phyloP scores from a whole-genome alignment of 108 stramenopile genomes.

The Cyclotella choctawhatcheeana region DNA sequence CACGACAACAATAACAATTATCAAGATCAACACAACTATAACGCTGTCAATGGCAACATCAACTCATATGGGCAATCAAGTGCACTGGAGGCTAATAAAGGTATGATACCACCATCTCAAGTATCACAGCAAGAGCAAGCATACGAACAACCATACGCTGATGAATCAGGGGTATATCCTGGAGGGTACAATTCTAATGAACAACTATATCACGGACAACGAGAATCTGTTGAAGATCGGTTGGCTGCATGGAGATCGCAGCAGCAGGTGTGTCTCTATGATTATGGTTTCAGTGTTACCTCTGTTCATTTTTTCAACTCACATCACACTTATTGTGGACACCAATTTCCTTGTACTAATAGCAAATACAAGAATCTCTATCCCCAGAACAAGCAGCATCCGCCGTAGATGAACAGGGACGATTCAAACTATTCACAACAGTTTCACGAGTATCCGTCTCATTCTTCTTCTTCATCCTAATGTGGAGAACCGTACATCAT shows the following conservation, averaged over 20 bases:
- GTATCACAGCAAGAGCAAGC: neutral
- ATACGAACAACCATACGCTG: conserved; percentile 6
- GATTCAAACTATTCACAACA: conserved; percentile 75
- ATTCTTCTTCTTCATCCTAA: conserved; percentile 82
- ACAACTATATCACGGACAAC: conserved; percentile 31
- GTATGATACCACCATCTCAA: neutral
- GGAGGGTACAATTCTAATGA: conserved; percentile 3
- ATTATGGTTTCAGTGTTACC: conserved; percentile 13
- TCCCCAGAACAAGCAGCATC: conserved; percentile 38
- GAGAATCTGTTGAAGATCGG: conserved; percentile 84
- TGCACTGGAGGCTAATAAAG: neutral
- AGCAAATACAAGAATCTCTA: conserved; percentile 38
- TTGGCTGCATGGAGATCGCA: conserved; percentile 69
- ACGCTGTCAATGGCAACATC: neutral
- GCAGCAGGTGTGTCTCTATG: conserved; percentile 51
- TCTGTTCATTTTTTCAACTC: neutral
- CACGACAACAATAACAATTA: conserved; percentile 7
- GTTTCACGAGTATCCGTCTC: conserved; percentile 77
- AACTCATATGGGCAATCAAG: neutral
- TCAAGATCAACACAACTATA: neutral
- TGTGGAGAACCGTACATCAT: conserved; percentile 86
- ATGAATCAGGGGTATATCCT: neutral
- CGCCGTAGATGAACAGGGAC: conserved; percentile 69
- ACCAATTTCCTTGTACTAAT: neutral
- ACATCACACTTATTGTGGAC: neutral